These are phyloP conservation scores for Aeschynomene evenia DNA, from an alignment of 306 rosid species.

Conservation along the genomic window DNA sequence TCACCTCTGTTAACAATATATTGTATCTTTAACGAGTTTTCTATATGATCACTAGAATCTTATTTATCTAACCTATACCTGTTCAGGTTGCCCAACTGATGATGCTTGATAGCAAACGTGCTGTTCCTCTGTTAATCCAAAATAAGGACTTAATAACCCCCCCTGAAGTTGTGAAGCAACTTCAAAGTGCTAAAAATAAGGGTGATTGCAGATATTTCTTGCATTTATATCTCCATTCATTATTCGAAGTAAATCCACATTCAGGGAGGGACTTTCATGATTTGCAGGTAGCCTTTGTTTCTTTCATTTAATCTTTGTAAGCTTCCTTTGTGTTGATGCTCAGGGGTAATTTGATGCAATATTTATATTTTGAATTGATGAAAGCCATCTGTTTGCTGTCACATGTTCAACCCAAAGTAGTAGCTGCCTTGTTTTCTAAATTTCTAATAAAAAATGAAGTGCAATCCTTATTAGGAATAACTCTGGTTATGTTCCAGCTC, in stretches of 20 bases:
- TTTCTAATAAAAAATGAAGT: neutral
- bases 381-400: neutral
- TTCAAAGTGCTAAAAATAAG: constrained; percentile 50
- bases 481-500: neutral
- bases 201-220: constrained; percentile 65
- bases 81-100: constrained; percentile 70
- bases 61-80: constrained; percentile 27
- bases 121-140: constrained; percentile 67
- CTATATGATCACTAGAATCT: neutral
- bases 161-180: constrained; percentile 72
- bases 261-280: constrained; percentile 82
- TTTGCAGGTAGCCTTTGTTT: constrained; percentile 61
- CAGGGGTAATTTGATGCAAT: constrained; percentile 15
- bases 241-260: constrained; percentile 77
- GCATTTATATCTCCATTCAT: constrained; percentile 73
- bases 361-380: constrained; percentile 7
- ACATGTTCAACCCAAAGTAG: neutral
- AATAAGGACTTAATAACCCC: constrained; percentile 58
- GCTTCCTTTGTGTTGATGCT: constrained; percentile 9
- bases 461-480: neutral
- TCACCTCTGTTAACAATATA: neutral
- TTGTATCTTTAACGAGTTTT: neutral
- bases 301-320: neutral
- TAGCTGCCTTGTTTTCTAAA: constrained; percentile 2
- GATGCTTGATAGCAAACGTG: constrained; percentile 80